Evolutionary conservation across 2,329 filamentous ascomycete species (phyloP), one percentile per base, ranked within the genome.

Genomic region (Colletotrichum lentis): DNA sequence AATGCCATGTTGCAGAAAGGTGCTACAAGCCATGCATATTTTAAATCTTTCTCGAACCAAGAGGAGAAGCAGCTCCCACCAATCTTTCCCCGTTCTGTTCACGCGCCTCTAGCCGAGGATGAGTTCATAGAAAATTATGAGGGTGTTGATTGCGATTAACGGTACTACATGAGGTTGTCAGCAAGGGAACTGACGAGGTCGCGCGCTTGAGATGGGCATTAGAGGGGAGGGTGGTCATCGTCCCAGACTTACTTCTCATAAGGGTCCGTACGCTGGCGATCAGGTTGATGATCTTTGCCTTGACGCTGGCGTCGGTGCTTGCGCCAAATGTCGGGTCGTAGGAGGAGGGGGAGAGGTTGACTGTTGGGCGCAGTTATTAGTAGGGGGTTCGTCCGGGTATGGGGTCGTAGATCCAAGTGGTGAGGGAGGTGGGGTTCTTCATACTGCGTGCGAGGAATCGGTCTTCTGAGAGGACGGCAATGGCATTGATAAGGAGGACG

Each of bases 381-480:
- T n/a, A 11, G 20, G 24, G 12, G 2, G 2, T 27, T 37, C 6
- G 37, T 52, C 35, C 5, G 12, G n/a, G 50, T 11, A 6, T 39
- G 4, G 8, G 18, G 35, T 41, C 44, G 10, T 18, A n/a, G 7
- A 18, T 39, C 52, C 12, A 31, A 16, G 7, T 47, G 24, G 10
- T 22, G 5, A 27, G 16, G 10, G 11, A 27, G 41, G 31, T 24
- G 5, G n/a, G 50, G 31, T 55, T 43, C 31, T 41, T 69, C 79
- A 72, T 77, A 81, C 79, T 96, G 73, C 78, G 90, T 81, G 91
- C 81, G 72, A 97, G 91, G 80, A 97, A 97, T 70, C 94, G 91
- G 81, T 97, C 94, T 87, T 97, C 94, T 74, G 93, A 97, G 72
- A 98, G 91, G 76, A 97, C 89, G 71, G 94, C 93, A 77, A 98